phyloP scores from a whole-genome alignment of 306 rosid species.

The Begonia masoniana region DNA sequence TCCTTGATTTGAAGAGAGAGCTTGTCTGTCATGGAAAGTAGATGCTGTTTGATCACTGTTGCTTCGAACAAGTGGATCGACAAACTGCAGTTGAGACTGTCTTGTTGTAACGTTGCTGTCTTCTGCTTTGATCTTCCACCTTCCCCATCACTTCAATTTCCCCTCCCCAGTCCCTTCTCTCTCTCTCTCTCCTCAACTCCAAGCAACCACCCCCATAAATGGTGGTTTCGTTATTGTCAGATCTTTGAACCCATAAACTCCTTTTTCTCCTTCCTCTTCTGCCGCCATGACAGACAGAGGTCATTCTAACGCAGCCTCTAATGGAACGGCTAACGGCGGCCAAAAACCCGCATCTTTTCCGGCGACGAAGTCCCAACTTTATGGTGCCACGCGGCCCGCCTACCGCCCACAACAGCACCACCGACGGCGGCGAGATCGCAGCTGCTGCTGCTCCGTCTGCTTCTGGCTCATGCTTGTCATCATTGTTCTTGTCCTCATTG shows the following conservation, averaged over 20 bases:
- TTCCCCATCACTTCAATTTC: too few species aligned
- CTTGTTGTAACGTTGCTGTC: too few species aligned
- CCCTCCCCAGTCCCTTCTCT: neutral
- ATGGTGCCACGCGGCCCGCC: constrained; percentile 9
- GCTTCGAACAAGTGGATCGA: too few species aligned
- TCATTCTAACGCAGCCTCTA: constrained; percentile 5
- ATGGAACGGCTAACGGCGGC: constrained; percentile 4
- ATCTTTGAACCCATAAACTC: neutral
- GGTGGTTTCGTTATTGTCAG: too few species aligned
- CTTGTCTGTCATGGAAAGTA: too few species aligned
- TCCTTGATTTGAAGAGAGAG: too few species aligned
- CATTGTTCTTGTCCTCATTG: constrained; percentile 35
- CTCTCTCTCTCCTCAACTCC: neutral
- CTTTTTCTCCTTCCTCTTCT: neutral
- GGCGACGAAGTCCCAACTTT: constrained; percentile 6
- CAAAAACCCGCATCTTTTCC: constrained; percentile 6
- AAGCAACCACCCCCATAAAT: too few species aligned
- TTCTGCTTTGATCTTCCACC: too few species aligned
- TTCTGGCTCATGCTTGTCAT: constrained; percentile 37
- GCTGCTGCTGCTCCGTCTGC: constrained; percentile 50
- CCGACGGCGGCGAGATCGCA: constrained; percentile 19
- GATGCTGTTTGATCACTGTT: too few species aligned
- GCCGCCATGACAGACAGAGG: constrained; percentile 8
- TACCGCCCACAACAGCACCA: constrained; percentile 12
- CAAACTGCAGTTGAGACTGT: too few species aligned